These are phyloP conservation scores for Trypanosoma congolense DNA, from an alignment of 208 protist genomes.

Conservation along the genomic window DNA sequence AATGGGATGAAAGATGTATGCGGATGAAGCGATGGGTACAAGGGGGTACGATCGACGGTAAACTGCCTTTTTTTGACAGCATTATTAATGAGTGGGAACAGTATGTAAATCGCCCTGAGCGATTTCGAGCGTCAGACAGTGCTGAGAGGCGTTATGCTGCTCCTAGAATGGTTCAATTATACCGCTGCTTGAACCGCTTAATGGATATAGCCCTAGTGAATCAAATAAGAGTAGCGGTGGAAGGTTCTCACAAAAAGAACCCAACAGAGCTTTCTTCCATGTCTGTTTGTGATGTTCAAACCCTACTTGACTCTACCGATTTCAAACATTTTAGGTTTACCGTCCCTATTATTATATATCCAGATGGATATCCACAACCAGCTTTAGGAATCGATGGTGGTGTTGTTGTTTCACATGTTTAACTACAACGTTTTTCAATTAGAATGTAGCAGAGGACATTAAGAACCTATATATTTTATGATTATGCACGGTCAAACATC, in stretches of 20 bases:
- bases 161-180: conserved; percentile 86
- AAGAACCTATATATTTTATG: no score
- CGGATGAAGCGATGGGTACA: conserved; percentile 90
- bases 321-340: conserved; percentile 61
- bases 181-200: conserved; percentile 68
- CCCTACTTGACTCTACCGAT: conserved; percentile 38
- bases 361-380: conserved; percentile 52
- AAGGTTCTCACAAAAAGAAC: conserved; percentile 21
- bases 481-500: no score
- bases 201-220: conserved; percentile 84
- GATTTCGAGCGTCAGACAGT: conserved; percentile 67
- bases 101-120: conserved; percentile 85
- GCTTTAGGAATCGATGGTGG: conserved; percentile 55
- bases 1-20: conserved; percentile 91
- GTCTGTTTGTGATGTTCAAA: conserved; percentile 49
- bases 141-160: conserved; percentile 77
- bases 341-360: conserved; percentile 79
- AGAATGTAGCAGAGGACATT: no score
- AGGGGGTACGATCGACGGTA: conserved; percentile 79
- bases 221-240: conserved; percentile 33
- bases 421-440: not conserved
- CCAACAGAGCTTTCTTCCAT: conserved; percentile 27
- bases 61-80: conserved; percentile 80
- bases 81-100: conserved; percentile 87
- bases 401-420: conserved; percentile 9